These are phyloP conservation scores for Acorus calamus DNA, from an alignment of 106 monocot genomes.

Conservation along the genomic window DNA sequence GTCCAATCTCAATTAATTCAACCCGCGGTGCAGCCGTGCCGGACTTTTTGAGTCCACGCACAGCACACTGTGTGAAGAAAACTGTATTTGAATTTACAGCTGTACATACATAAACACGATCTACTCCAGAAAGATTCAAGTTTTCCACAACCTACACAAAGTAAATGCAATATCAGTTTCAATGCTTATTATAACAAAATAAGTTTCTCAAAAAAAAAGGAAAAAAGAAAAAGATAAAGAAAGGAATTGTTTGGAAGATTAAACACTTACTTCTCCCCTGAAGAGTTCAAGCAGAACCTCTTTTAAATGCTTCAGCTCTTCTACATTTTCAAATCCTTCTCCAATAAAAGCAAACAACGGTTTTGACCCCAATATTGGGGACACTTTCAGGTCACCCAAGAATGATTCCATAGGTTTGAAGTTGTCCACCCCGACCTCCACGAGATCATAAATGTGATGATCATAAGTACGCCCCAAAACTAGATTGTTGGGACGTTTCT, in stretches of 20 bases:
- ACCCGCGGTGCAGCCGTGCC: slow-evolving; percentile 75
- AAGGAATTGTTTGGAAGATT: too few species aligned
- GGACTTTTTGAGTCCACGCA: slow-evolving; percentile 63
- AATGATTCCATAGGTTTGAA: slow-evolving; percentile 68
- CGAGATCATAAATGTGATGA: slow-evolving; percentile 90
- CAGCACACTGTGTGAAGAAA: slow-evolving; percentile 64
- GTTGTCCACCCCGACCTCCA: slow-evolving; percentile 93
- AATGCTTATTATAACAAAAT: too few species aligned
- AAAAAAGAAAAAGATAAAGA: too few species aligned
- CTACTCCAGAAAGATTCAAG: slow-evolving; percentile 76
- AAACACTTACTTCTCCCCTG: slow-evolving; percentile 63
- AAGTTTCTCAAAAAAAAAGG: too few species aligned
- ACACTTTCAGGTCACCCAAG: slow-evolving; percentile 65
- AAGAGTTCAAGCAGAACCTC: slow-evolving; percentile 95
- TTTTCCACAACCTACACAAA: slow-evolving; percentile 74
- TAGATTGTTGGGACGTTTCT: slow-evolving; percentile 91
- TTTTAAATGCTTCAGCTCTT: slow-evolving; percentile 92
- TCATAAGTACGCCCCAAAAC: slow-evolving; percentile 80
- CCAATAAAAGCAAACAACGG: slow-evolving; percentile 91
- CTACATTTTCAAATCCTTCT: slow-evolving; percentile 73
- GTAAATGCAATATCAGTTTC: too few species aligned
- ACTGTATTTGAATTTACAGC: slow-evolving; percentile 64
- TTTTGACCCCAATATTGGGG: slow-evolving; percentile 67
- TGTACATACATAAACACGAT: slow-evolving; percentile 70
- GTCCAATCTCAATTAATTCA: slow-evolving; percentile 86